Evolutionary conservation across 306 rosid genomes (phyloP).

Genomic region (Quercus engelmannii): DNA sequence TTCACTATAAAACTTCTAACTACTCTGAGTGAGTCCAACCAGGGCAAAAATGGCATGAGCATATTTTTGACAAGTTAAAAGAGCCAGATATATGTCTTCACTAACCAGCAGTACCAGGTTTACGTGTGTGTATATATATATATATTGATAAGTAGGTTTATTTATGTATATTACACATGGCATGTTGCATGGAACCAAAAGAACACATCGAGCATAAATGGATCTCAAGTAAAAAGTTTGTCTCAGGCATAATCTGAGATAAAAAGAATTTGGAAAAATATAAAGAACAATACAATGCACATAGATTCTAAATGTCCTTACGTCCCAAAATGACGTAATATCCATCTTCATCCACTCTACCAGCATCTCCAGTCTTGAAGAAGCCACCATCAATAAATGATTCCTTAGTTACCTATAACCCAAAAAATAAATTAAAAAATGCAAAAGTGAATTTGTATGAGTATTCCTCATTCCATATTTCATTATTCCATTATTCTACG

Average conservation of each 20-base stretch:
- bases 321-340: slow-evolving; percentile 86
- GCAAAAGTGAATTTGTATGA: background rate
- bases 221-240: background rate
- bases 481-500: background rate
- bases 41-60: background rate
- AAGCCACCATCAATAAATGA: slow-evolving; percentile 80
- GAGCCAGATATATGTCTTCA: background rate
- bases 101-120: background rate
- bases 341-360: slow-evolving; percentile 72
- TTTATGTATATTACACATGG: background rate
- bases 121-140: background rate
- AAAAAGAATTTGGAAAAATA: background rate
- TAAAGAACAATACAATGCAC: background rate
- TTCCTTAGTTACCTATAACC: slow-evolving; percentile 60
- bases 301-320: slow-evolving; percentile 46
- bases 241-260: background rate
- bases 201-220: background rate
- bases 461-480: background rate
- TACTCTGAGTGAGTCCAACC: background rate
- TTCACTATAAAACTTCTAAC: no score
- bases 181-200: background rate
- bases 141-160: background rate
- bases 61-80: background rate
- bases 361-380: slow-evolving; percentile 97
- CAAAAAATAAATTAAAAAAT: slow-evolving; percentile 4